A percentile compares a stretch with the other conserved stretches of the same genome.
Evolutionary conservation across 2,329 filamentous ascomycete genomes (phyloP).

Genomic region (Fusarium coicis): DNA sequence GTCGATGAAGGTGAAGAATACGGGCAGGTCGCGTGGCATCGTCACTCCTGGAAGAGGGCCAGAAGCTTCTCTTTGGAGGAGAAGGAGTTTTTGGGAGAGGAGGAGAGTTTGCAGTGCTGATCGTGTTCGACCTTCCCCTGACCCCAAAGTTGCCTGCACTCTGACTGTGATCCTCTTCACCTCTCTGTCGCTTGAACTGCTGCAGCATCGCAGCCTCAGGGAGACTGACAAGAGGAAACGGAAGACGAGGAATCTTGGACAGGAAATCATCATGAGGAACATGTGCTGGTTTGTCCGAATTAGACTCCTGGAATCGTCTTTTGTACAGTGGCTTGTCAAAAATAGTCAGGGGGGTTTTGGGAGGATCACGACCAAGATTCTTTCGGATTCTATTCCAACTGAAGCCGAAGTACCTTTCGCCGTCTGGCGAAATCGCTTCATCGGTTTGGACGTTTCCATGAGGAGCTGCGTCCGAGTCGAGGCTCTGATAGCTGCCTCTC

Average conservation of each 20-base stretch:
- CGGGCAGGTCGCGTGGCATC: conserved; percentile 25
- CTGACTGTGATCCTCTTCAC: conserved; percentile 53
- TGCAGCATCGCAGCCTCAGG: conserved; percentile 52
- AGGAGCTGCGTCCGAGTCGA: conserved; percentile 42
- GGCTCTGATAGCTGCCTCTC: conserved; percentile 46
- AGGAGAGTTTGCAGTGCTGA: conserved; percentile 46
- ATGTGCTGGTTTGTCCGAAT: conserved; percentile 18
- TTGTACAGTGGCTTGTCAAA: conserved; percentile 41
- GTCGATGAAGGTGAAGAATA: conserved; percentile 17
- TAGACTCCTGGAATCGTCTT: conserved; percentile 19
- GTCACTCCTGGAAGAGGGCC: not conserved
- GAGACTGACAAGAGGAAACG: conserved; percentile 52
- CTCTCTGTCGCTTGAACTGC: conserved; percentile 46
- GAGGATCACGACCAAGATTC: conserved; percentile 38
- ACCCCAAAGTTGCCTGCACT: conserved; percentile 41
- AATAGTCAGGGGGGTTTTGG: conserved; percentile 35
- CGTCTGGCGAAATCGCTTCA: not conserved
- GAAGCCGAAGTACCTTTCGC: conserved; percentile 37
- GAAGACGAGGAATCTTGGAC: conserved; percentile 44
- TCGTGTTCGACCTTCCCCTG: conserved; percentile 44
- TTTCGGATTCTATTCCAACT: conserved; percentile 43
- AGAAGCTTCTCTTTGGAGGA: conserved; percentile 27
- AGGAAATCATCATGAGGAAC: conserved; percentile 40
- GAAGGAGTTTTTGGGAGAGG: conserved; percentile 43
- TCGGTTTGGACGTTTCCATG: not conserved